Conservation (phyloP, 2,329 filamentous ascomycete genomes). For the Hypomyces rosellus region DNA sequence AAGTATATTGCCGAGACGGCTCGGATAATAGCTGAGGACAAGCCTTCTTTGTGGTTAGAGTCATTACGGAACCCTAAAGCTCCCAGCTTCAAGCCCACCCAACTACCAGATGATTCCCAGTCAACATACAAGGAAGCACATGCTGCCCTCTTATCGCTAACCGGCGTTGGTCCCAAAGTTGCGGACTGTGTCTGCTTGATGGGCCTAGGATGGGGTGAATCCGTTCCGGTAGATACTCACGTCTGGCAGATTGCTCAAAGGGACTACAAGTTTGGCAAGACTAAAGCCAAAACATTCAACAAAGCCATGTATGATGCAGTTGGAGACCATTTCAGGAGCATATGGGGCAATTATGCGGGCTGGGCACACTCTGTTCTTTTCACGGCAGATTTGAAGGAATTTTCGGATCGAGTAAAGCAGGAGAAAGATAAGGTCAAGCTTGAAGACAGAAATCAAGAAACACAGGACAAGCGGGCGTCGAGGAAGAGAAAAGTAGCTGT, state of each 20-base stretch:
- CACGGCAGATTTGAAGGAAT: conserved; percentile 82
- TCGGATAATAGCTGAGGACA: conserved; percentile 59
- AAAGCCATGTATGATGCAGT: conserved; percentile 86
- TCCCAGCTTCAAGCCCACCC: conserved; percentile 43
- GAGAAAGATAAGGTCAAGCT: conserved; percentile 9
- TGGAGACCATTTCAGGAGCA: conserved; percentile 76
- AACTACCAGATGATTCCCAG: conserved; percentile 36
- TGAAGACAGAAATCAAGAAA: conserved; percentile 11
- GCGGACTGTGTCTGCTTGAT: conserved; percentile 95
- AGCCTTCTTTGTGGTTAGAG: conserved; percentile 69
- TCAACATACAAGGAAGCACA: conserved; percentile 75
- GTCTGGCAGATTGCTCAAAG: conserved; percentile 97
- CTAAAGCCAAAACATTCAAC: conserved; percentile 77
- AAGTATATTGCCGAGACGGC: conserved; percentile 90
- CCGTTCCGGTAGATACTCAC: conserved; percentile 94
- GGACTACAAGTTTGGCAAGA: conserved; percentile 89
- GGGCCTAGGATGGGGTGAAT: conserved; percentile 92
- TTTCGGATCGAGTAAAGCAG: conserved; percentile 54
- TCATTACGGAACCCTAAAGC: conserved; percentile 70
- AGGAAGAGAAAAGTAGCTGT: conserved; percentile 19
- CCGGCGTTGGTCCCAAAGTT: conserved; percentile 93
- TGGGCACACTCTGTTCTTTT: conserved; percentile 98
- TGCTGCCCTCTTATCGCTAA: conserved; percentile 67
- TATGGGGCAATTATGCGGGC: conserved; percentile 91
- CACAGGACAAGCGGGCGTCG: background rate